Evolutionary conservation across 1,139 yeast genomes (phyloP).

Genomic region (Saccharomyces hybrid): DNA sequence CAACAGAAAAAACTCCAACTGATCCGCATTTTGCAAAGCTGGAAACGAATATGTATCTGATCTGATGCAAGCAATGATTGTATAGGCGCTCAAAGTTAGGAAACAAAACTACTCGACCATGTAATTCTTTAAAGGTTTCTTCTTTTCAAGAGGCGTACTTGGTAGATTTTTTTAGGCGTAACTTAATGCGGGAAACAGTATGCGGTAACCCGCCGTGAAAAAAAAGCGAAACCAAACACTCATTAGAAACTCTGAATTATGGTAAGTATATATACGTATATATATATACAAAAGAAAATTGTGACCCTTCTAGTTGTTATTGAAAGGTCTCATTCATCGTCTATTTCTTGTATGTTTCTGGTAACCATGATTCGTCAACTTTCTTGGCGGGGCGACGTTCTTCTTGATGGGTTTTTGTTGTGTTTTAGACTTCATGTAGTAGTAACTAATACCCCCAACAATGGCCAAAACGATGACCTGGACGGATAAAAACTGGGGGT

Average conservation of each 20-base stretch:
- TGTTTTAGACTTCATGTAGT: conserved; percentile 37
- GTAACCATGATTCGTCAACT: conserved; percentile 53
- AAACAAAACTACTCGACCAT: neutral
- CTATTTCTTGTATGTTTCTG: conserved; percentile 41
- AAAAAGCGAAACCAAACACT: neutral
- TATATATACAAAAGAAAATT: neutral
- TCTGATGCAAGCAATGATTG: neutral
- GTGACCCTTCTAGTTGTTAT: neutral
- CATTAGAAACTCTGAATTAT: neutral
- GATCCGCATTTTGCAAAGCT: neutral
- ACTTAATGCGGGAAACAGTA: neutral
- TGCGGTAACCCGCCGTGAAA: neutral
- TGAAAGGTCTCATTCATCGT: neutral
- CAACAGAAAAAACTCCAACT: neutral
- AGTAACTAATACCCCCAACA: conserved; percentile 45
- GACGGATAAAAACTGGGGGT: conserved; percentile 63
- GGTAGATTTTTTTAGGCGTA: neutral
- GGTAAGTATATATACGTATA: neutral
- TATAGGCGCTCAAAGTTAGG: neutral
- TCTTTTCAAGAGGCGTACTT: neutral
- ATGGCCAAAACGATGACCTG: conserved; percentile 48
- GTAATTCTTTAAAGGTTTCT: neutral
- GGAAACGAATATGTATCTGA: neutral
- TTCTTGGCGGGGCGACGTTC: conserved; percentile 25
- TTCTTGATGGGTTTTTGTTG: conserved; percentile 24